Base-by-base conservation (phyloP, 1,284 basidiomycete genomes). In the Ceratobasidium sp. region DNA sequence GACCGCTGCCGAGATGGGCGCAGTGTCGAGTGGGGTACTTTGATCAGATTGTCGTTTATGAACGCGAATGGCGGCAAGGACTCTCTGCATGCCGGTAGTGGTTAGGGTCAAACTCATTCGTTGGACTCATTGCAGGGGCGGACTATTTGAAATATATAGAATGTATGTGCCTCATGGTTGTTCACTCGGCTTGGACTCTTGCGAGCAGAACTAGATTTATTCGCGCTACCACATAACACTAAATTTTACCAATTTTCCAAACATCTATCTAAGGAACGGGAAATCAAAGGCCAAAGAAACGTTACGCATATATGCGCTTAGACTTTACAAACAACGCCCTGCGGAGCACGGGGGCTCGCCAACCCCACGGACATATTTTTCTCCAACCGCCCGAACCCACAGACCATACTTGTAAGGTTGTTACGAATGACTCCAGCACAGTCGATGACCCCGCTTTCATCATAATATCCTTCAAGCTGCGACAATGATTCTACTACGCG, bases 1-100 rank as follows among this genome's bases (percentile, higher is more conserved):
- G 19, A 66, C 62, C n/a, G 62, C 50, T 6, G 13, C 27, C 39
- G 36, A 56, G 1, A 66, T 42, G 14, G 62, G 62, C 13, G 25
- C 23, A 54, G 62, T 50, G n/a, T 66, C 52, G 13, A 66, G 56
- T 33, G 41, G n/a, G 19, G 46, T 66, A 27, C 25, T 54, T n/a
- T 56, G 36, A 27, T 66, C 41, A 16, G 62, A 54, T 36, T 66
- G 62, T 11, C 62, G 62, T 29, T 56, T 66, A 19, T 66, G 62
- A n/a, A 66, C 39, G 27, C 62, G 50, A 30, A 66, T 54, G 2
- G 62, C 62, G 2, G 62, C 21, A 42, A 66, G 62, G 2, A 56
- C 47, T 21, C 25, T 21, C 21, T 21, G 23, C 21, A 13, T 16
- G 7, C 6, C 6, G 47, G 47, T 21, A 14, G 25, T 50, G 47